These are phyloP conservation scores for Umbellularia californica DNA, from an alignment of 164 flowering plant species.

Conservation along the genomic window DNA sequence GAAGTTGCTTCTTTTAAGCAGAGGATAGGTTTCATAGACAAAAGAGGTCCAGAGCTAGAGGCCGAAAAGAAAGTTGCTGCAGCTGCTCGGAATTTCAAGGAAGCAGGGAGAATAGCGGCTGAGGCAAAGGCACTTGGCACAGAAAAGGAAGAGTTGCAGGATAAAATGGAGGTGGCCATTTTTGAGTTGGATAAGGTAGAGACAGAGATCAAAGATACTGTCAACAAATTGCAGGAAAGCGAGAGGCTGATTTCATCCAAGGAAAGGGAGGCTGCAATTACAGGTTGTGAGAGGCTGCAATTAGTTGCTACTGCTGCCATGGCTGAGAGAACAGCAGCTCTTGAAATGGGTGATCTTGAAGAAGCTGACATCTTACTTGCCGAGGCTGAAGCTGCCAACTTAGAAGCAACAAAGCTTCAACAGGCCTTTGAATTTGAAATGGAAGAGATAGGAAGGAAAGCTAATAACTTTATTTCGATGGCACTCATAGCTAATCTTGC, in stretches of 20 bases:
- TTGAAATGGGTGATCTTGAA: conserved; percentile 62
- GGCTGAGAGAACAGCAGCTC: conserved; percentile 67
- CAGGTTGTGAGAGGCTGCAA: conserved; percentile 55
- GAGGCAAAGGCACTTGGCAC: conserved; percentile 55
- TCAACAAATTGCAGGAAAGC: conserved; percentile 37
- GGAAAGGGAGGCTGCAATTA: conserved; percentile 60
- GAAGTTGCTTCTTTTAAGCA: conserved; percentile 58
- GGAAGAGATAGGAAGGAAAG: conserved; percentile 33
- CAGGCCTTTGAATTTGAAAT: conserved; percentile 35
- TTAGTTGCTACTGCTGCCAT: conserved; percentile 48
- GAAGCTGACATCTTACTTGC: conserved; percentile 59
- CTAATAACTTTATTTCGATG: conserved; percentile 49
- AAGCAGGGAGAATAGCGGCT: conserved; percentile 76
- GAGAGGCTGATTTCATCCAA: conserved; percentile 47
- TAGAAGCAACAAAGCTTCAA: conserved; percentile 55
- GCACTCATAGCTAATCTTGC: conserved; percentile 59
- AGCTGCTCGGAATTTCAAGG: conserved; percentile 78
- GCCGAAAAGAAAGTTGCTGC: conserved; percentile 84
- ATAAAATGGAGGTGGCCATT: conserved; percentile 36
- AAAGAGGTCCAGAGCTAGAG: conserved; percentile 74
- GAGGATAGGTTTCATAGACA: conserved; percentile 60
- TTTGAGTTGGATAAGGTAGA: conserved; percentile 46
- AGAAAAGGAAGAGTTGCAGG: conserved; percentile 54
- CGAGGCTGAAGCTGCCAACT: conserved; percentile 63
- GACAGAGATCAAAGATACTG: conserved; percentile 41